Evolutionary conservation across 768 basidiomycete species (phyloP).

Genomic region (Pholiota molesta): DNA sequence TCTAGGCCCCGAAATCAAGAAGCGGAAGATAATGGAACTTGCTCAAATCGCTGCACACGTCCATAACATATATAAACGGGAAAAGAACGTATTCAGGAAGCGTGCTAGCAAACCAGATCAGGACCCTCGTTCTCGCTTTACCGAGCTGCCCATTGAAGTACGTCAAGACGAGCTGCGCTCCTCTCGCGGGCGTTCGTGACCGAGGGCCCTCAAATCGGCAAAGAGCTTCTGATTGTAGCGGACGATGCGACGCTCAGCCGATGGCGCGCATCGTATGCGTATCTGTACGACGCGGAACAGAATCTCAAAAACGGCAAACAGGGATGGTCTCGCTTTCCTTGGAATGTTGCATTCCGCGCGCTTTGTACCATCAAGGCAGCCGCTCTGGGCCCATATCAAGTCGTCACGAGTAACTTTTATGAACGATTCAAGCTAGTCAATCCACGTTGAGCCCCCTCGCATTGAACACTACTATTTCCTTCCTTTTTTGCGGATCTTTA

Average conservation of each 20-base stretch:
- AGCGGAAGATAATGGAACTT: slow-evolving; percentile 20
- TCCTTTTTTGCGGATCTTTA: background rate
- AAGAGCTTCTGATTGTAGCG: slow-evolving; percentile 30
- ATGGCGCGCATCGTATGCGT: slow-evolving; percentile 60
- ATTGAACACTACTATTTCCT: background rate
- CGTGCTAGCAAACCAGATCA: slow-evolving; percentile 2
- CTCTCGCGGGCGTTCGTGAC: slow-evolving; percentile 46
- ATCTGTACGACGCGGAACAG: slow-evolving; percentile 37
- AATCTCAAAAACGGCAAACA: slow-evolving; percentile 2
- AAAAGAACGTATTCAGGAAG: slow-evolving; percentile 6
- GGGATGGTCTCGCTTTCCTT: slow-evolving; percentile 42
- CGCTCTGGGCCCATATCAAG: slow-evolving; percentile 18
- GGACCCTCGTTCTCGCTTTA: slow-evolving; percentile 24
- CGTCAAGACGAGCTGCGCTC: slow-evolving; percentile 55
- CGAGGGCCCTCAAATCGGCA: slow-evolving; percentile 18
- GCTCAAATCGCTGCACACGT: slow-evolving; percentile 23
- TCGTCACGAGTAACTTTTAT: slow-evolving; percentile 21
- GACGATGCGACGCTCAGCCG: slow-evolving; percentile 30
- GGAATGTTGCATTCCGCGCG: slow-evolving; percentile 54
- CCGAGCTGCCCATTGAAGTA: slow-evolving; percentile 41
- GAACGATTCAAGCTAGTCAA: slow-evolving; percentile 20
- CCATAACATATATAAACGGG: slow-evolving; percentile 11
- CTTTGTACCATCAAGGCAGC: slow-evolving; percentile 57
- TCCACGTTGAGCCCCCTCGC: background rate
- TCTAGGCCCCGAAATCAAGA: slow-evolving; percentile 1